Percentiles rank a stretch among this genome's conserved stretches.
Conservation (phyloP, 371 early-diverging fungal genomes). For the Scutellospora calospora region DNA sequence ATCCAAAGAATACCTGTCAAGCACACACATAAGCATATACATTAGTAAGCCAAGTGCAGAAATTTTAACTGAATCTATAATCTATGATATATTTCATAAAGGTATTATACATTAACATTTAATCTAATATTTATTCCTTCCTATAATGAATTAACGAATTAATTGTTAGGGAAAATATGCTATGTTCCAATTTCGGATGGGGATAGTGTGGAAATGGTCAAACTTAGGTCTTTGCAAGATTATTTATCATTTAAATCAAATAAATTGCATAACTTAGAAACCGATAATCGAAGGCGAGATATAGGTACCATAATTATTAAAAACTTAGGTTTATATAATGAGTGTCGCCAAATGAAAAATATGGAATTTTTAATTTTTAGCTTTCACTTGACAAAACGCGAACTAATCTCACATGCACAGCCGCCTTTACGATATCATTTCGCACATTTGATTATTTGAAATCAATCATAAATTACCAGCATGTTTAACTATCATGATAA, state of each 20-base stretch:
- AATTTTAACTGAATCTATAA: slow-evolving; percentile 64
- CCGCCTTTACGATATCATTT: too few species aligned
- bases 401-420: too few species aligned
- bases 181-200: slow-evolving; percentile 72
- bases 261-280: slow-evolving; percentile 76
- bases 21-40: slow-evolving; percentile 68
- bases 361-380: too few species aligned
- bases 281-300: slow-evolving; percentile 61
- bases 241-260: slow-evolving; percentile 68
- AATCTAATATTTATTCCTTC: not conserved
- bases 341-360: too few species aligned
- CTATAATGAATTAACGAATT: slow-evolving; percentile 2
- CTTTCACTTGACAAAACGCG: too few species aligned
- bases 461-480: too few species aligned
- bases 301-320: slow-evolving; percentile 55
- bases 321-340: too few species aligned
- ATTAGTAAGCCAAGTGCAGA: slow-evolving; percentile 72
- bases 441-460: too few species aligned
- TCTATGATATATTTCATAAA: slow-evolving; percentile 57
- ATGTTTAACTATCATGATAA: too few species aligned
- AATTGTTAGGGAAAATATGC: slow-evolving; percentile 61
- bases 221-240: slow-evolving; percentile 65
- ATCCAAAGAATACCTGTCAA: slow-evolving; percentile 58
- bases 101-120: slow-evolving; percentile 45
- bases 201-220: slow-evolving; percentile 76